These are phyloP conservation scores for Leccinum solheimii DNA, from an alignment of 1,284 basidiomycete genomes.

Conservation along the genomic window DNA sequence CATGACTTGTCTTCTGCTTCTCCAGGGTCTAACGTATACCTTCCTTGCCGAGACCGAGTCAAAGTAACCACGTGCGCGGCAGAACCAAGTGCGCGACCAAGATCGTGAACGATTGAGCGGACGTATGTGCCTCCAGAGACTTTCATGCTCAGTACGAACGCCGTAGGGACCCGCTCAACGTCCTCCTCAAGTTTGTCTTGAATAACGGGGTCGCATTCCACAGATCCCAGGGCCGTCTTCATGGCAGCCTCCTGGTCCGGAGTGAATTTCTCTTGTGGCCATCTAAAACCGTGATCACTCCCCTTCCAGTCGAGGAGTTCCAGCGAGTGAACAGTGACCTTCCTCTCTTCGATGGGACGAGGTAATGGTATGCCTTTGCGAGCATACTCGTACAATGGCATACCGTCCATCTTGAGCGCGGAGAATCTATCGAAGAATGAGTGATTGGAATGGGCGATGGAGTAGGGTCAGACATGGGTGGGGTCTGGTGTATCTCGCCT, in stretches of 20 bases:
- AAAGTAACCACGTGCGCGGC: conserved; percentile 91
- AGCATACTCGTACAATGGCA: conserved; percentile 95
- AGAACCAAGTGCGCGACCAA: conserved; percentile 78
- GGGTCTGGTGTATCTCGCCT: conserved; percentile 87
- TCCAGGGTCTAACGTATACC: conserved; percentile 60
- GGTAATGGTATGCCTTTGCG: conserved; percentile 88
- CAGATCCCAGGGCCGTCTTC: conserved; percentile 58
- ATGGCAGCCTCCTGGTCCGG: conserved; percentile 71
- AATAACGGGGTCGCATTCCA: conserved; percentile 33
- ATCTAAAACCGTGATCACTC: conserved; percentile 61
- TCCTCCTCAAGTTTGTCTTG: conserved; percentile 36
- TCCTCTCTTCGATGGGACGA: conserved; percentile 87
- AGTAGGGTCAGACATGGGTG: conserved; percentile 74
- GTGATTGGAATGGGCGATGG: conserved; percentile 9
- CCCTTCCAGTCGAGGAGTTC: conserved; percentile 74
- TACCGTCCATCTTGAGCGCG: conserved; percentile 98
- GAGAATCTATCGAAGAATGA: conserved; percentile 71
- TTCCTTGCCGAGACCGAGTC: conserved; percentile 82
- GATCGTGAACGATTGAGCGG: conserved; percentile 88
- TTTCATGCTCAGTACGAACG: conserved; percentile 88
- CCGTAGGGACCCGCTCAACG: conserved; percentile 57
- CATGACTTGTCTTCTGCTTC: conserved; percentile 46
- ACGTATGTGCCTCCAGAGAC: conserved; percentile 98
- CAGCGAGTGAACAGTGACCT: conserved; percentile 80
- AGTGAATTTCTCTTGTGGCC: conserved; percentile 72